These are phyloP conservation scores for Fusarium sp. DNA, from an alignment of 2,329 filamentous ascomycete species.

Conservation along the genomic window DNA sequence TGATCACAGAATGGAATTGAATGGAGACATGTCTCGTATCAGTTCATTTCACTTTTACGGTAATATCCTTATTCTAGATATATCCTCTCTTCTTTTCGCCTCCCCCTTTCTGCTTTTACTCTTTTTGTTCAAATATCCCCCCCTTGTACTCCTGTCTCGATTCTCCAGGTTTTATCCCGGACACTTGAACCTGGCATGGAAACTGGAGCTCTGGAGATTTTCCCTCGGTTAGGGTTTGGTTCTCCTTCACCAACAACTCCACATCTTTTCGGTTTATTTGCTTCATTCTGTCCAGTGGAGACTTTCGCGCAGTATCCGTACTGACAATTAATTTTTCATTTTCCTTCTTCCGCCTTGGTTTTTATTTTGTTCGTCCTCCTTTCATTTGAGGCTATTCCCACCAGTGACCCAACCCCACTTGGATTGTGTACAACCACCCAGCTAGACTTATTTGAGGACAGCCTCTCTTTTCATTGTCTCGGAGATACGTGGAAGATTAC, in stretches of 20 bases:
- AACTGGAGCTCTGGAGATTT: slow-evolving; percentile 16
- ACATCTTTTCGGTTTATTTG: slow-evolving; percentile 32
- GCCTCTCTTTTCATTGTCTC: not conserved
- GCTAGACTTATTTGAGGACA: not conserved
- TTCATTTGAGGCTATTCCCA: slow-evolving; percentile 31
- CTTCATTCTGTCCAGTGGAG: slow-evolving; percentile 22
- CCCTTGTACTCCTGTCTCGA: not conserved
- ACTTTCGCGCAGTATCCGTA: not conserved
- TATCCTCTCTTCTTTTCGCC: slow-evolving; percentile 6
- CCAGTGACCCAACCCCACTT: slow-evolving; percentile 19
- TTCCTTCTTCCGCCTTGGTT: slow-evolving; percentile 2
- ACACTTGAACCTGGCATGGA: not conserved
- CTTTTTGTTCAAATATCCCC: not conserved
- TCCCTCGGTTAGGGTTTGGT: slow-evolving; percentile 20
- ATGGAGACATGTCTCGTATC: slow-evolving; percentile 22
- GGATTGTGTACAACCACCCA: not conserved
- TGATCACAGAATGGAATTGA: slow-evolving; percentile 6
- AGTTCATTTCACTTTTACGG: slow-evolving; percentile 1
- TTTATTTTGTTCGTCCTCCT: not conserved
- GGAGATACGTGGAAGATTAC: slow-evolving; percentile 18
- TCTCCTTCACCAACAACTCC: slow-evolving; percentile 13
- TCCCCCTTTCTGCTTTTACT: slow-evolving; percentile 15
- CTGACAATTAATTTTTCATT: not conserved
- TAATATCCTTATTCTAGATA: not conserved
- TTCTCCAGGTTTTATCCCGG: slow-evolving; percentile 26